phyloP scores from a whole-genome alignment of 1,284 basidiomycete genomes.

The Cystobasidiaceae sp. region DNA sequence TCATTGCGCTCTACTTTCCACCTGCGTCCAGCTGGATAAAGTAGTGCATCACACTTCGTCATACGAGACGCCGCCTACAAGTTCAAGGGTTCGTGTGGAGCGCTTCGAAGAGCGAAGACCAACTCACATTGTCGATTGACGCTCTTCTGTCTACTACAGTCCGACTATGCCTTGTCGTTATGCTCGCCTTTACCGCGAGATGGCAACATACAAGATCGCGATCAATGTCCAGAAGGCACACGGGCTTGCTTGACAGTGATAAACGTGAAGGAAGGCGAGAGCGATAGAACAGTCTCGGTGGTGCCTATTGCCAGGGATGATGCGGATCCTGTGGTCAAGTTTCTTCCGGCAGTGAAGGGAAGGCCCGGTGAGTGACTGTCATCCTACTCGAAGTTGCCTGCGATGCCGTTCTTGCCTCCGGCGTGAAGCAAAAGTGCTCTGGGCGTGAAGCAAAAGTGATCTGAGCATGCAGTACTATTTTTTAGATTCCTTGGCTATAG shows the following conservation, averaged over 20 bases:
- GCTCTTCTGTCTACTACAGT: background rate
- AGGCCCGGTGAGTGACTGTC: slow-evolving; percentile 8
- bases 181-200: slow-evolving; percentile 58
- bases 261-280: slow-evolving; percentile 56
- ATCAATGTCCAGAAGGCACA: slow-evolving; percentile 66
- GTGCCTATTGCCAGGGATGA: slow-evolving; percentile 58
- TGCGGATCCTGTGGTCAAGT: slow-evolving; percentile 49
- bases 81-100: background rate
- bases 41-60: background rate
- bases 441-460: slow-evolving; percentile 27
- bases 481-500: slow-evolving; percentile 18
- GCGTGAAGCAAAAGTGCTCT: too few species aligned
- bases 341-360: slow-evolving; percentile 16
- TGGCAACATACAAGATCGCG: slow-evolving; percentile 53
- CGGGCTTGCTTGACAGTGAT: slow-evolving; percentile 64
- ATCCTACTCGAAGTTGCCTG: too few species aligned
- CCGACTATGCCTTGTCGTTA: slow-evolving; percentile 41
- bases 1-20: background rate
- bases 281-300: slow-evolving; percentile 60
- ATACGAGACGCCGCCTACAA: slow-evolving; percentile 21
- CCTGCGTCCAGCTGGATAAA: background rate
- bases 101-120: background rate
- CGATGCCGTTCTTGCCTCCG: too few species aligned
- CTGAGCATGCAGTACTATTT: slow-evolving; percentile 58
- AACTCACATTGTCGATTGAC: background rate